Evolutionary conservation across 371 early-diverging fungal species (phyloP), one percentile per base, ranked within the genome.

Genomic region (Mucor ambiguus): DNA sequence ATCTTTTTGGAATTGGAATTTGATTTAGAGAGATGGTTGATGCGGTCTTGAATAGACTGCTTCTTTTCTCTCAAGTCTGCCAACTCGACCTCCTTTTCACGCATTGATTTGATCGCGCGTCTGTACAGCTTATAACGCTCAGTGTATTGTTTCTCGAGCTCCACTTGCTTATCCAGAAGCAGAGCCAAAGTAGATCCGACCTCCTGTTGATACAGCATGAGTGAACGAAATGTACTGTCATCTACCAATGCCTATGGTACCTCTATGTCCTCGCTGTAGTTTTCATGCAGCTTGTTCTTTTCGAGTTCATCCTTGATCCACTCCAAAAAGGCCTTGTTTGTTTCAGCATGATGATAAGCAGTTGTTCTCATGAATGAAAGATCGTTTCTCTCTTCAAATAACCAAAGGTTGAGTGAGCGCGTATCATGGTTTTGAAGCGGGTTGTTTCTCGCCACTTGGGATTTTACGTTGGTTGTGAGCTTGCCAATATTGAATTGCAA

Each of bases 401-500:
- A 69, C 81, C 81, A 81, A 60, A 78, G 44, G n/a, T 77, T 76
- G 4, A 81, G 63, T 14, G 76, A 61, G 28, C 74, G 72, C 0
- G 79, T 78, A 43, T 81, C 78, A 37, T 70, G 75, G 37, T 66
- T 78, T 33, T 75, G 75, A 22, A 81, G 54, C 6, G 79, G 81
- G 57, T 81, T 81, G 33, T 75, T 76, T 11, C 70, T 70, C 11
- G 74, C 81, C 16, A 78, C 61, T 33, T 76, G 74, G 16, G 77
- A 65, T 18, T 69, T 69, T 16, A 78, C 75, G 38, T 78, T 73
- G 4, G 75, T 71, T 0, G 73, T 75, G 20, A 81, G 58, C 63
- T 70, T 72, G 22, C 75, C 69, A 26, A 78, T 57, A 3, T 73
- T 68, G 30, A 68, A 76, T 57, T 81, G 81, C 9, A 81, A 67